Base-by-base conservation (phyloP, 306 rosid genomes). In the Prosopis cineraria region DNA sequence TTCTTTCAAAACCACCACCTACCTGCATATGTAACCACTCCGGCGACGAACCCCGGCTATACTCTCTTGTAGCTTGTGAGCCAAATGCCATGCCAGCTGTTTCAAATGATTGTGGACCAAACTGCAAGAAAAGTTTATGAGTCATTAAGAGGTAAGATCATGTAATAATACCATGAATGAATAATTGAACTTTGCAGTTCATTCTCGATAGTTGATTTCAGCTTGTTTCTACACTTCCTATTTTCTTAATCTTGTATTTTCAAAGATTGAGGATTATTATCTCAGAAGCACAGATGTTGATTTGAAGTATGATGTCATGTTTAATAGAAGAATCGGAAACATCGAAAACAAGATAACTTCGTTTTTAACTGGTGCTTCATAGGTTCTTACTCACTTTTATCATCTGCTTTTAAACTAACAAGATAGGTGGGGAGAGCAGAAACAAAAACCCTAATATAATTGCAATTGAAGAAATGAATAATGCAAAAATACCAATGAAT, bases 1-100 rank as follows among this genome's bases (percentile, higher is more conserved):
- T 80, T 90, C 91, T 86, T 83, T 89, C 97, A 62, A 90, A 94
- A 78, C 91, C 87, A 29, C 97, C 88, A 76, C 98, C 98, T 37
- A 94, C 81, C 88, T 94, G 98, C 98, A 94, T 94, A 68, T 94
- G 98, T 83, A 94, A 77, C 98, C 97, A 94, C 52, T 94, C 93
- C 0, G 98, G 96, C 4, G 98, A 90, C 33, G 94, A 83, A 30
- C 94, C 93, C 1, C 91, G 89, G 79, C 87, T 88, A 60, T 84
- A 90, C 55, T 91, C 96, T 87, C 97, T 85, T 36, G 90, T 55
- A 43, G 91, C 88, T 83, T 91, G 97, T 59, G 96, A 85, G 29
- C 85, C 79, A 33, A 89, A 92, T 34, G 91, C 87, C 76, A 92
- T 70, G 44, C 90, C 88, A 66, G 80, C 65, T 31, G 88, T 70